Evolutionary conservation across 2,329 filamentous ascomycete genomes (phyloP).

Genomic region (Colletotrichum spinosum): DNA sequence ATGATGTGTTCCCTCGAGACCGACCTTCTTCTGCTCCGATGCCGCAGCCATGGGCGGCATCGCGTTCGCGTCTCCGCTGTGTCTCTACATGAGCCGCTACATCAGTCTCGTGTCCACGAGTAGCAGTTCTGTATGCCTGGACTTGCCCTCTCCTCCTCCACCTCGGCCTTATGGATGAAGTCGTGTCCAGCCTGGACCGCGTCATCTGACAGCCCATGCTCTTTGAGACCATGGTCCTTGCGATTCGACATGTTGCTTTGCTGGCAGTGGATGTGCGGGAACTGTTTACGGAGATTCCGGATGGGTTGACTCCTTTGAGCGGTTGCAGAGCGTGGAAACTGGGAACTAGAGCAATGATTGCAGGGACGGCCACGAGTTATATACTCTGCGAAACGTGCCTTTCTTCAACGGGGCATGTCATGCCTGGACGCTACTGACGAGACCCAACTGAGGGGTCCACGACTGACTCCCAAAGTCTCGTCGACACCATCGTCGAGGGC

Average conservation of each 20-base stretch:
- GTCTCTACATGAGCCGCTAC: conserved; percentile 1
- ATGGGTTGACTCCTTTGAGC: no score
- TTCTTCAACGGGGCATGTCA: conserved; percentile 2
- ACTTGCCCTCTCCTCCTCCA: conserved; percentile 46
- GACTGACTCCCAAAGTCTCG: conserved; percentile 13
- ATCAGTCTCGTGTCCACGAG: no score
- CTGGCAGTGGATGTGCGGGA: neutral
- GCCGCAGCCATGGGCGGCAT: conserved; percentile 19
- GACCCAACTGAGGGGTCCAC: conserved; percentile 16
- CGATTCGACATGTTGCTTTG: conserved; percentile 13
- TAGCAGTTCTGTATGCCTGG: neutral
- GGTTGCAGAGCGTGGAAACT: no score
- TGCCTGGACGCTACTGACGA: conserved; percentile 2
- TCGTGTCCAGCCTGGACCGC: conserved; percentile 47
- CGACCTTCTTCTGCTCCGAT: conserved; percentile 12
- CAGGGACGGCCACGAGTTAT: no score
- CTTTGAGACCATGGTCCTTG: conserved; percentile 25
- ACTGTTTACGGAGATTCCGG: neutral
- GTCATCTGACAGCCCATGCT: conserved; percentile 29
- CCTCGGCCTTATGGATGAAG: conserved; percentile 49
- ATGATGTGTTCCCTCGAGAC: conserved; percentile 7
- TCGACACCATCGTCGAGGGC: conserved; percentile 18
- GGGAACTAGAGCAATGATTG: accelerated
- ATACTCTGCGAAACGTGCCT: neutral
- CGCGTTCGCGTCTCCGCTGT: conserved; percentile 15